A percentile compares a stretch with the other conserved stretches of the same genome.
Evolutionary conservation across 148 eudicot species (phyloP).

Genomic region (Heliamphora exappendiculata): DNA sequence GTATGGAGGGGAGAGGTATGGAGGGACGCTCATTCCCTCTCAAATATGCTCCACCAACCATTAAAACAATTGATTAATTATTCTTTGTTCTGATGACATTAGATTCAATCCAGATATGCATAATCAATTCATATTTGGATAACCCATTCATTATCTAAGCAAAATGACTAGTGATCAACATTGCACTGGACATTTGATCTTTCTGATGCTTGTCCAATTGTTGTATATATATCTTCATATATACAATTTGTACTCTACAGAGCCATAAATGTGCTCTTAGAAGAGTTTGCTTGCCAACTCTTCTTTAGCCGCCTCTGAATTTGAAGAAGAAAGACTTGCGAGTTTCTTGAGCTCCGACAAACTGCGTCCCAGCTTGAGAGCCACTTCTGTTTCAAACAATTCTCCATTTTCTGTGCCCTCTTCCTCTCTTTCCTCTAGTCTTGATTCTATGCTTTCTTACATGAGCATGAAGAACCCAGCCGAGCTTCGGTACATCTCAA

Average conservation of each 20-base stretch:
- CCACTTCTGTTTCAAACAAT: slow-evolving; percentile 12
- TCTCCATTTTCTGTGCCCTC: slow-evolving; percentile 11
- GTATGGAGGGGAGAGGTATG: no score
- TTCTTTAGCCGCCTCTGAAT: neutral
- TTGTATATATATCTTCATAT: no score
- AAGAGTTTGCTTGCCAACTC: slow-evolving; percentile 17
- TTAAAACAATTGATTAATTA: no score
- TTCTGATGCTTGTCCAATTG: no score
- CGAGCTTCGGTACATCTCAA: slow-evolving; percentile 14
- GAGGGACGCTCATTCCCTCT: no score
- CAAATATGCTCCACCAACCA: no score
- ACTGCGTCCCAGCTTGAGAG: slow-evolving; percentile 8
- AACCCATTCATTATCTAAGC: no score
- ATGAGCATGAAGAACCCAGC: slow-evolving; percentile 7
- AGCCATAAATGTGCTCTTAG: neutral
- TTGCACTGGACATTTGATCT: no score
- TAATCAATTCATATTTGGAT: no score
- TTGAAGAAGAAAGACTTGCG: neutral
- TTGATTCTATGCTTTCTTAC: slow-evolving; percentile 14
- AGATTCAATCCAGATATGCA: neutral
- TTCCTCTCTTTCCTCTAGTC: neutral
- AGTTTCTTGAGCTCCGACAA: slow-evolving; percentile 5
- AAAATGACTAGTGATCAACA: no score
- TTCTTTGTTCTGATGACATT: no score
- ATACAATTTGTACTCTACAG: neutral